A percentile compares a stretch with the other conserved stretches of the same genome.
phyloP scores from a whole-genome alignment of 306 rosid genomes.

The Prunus mira region DNA sequence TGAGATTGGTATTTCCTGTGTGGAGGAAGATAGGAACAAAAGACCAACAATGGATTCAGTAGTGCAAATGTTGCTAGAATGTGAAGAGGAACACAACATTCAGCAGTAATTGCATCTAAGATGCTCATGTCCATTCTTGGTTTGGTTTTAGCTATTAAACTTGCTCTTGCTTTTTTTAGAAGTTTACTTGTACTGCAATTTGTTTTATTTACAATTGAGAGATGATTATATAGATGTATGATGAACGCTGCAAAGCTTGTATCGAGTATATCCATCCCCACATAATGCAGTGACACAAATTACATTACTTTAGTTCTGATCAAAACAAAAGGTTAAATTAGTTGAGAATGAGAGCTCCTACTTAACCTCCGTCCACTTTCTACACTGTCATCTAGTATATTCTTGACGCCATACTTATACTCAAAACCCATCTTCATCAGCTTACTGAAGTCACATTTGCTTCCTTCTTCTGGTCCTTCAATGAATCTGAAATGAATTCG shows the following conservation, averaged over 20 bases:
- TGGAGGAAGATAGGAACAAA: background rate
- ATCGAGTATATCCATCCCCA: too few species aligned
- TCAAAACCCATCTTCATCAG: slow-evolving; percentile 23
- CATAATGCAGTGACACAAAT: too few species aligned
- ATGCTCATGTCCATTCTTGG: too few species aligned
- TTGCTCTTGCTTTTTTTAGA: background rate
- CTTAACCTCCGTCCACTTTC: slow-evolving; percentile 7
- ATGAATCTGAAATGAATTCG: slow-evolving; percentile 1
- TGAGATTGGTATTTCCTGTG: background rate
- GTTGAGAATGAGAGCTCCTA: background rate
- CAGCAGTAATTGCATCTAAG: too few species aligned
- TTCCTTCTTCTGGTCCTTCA: slow-evolving; percentile 20
- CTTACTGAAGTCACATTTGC: slow-evolving; percentile 14
- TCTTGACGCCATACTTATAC: slow-evolving; percentile 11
- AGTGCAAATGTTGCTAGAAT: background rate
- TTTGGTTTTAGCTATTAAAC: too few species aligned
- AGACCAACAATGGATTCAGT: background rate
- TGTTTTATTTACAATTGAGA: too few species aligned
- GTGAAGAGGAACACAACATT: background rate
- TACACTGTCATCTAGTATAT: slow-evolving; percentile 19
- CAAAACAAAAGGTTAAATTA: background rate
- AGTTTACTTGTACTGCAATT: too few species aligned
- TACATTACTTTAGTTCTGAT: too few species aligned
- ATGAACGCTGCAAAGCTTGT: background rate
- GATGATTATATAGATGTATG: too few species aligned